Percentiles rank a stretch among this genome's conserved stretches.
These are phyloP conservation scores for Cladophialophora chaetospira DNA, from an alignment of 2,329 filamentous ascomycete genomes.

Conservation along the genomic window DNA sequence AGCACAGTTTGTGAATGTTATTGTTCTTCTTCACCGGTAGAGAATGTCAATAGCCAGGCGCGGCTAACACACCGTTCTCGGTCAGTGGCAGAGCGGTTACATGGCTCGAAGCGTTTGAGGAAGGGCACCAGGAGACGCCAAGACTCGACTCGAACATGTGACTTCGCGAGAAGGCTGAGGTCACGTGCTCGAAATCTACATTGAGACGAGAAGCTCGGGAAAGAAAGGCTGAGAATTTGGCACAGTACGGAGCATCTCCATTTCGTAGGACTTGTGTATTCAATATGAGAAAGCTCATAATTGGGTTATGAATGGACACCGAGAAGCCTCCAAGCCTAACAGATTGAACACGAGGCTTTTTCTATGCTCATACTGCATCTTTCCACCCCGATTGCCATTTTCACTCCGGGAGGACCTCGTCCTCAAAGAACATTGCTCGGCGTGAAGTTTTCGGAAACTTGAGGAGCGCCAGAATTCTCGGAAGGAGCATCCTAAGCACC, in stretches of 20 bases:
- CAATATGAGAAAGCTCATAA: slow-evolving; percentile 3
- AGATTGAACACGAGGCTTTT: slow-evolving; percentile 1
- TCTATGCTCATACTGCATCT: slow-evolving; percentile 22
- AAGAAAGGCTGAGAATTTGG: no score
- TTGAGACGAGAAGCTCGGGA: not conserved
- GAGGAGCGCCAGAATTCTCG: not conserved
- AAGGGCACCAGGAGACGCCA: slow-evolving; percentile 11
- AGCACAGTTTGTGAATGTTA: no score
- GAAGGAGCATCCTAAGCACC: slow-evolving; percentile 17
- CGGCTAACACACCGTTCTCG: no score
- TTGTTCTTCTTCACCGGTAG: no score
- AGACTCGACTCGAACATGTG: slow-evolving; percentile 10
- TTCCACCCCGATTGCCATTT: not conserved
- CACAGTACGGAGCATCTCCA: no score
- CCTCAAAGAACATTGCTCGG: slow-evolving; percentile 11
- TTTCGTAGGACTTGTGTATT: no score
- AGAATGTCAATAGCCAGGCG: no score
- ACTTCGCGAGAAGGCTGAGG: slow-evolving; percentile 7
- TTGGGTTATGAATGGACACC: slow-evolving; percentile 14
- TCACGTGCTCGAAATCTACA: slow-evolving; percentile 11
- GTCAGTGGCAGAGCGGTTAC: not conserved
- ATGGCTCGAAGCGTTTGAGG: not conserved
- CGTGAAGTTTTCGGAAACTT: not conserved
- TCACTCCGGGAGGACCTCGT: not conserved
- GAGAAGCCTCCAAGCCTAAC: slow-evolving; percentile 10